phyloP scores from a whole-genome alignment of 106 monocot species.

The Acanthochlamys bracteata region DNA sequence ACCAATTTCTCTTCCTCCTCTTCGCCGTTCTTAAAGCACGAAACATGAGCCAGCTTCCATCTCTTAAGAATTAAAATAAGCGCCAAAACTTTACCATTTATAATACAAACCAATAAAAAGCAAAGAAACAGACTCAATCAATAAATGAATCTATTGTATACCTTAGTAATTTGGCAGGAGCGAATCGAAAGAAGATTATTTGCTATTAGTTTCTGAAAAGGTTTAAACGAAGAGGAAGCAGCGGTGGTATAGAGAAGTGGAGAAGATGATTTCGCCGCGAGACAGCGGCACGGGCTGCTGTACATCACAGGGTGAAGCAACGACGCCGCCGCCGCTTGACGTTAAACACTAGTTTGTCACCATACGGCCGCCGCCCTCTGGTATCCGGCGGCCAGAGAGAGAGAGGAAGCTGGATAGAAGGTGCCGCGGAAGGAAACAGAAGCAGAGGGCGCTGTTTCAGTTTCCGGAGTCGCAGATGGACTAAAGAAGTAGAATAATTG shows the following conservation, averaged over 20 bases:
- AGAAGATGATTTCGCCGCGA: not conserved
- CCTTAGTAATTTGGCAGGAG: not conserved
- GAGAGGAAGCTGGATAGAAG: not conserved
- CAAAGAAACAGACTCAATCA: not conserved
- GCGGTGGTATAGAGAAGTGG: not conserved
- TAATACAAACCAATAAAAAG: not conserved
- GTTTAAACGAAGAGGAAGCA: not conserved
- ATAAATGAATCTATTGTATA: not conserved
- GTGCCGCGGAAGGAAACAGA: not conserved
- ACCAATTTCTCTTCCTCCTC: not conserved
- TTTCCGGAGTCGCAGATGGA: no score
- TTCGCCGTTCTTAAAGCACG: constrained; percentile 3
- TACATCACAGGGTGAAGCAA: not conserved
- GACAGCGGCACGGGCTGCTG: constrained; percentile 4
- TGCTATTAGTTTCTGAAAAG: not conserved
- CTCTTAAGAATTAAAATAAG: constrained; percentile 1
- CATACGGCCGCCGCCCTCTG: not conserved
- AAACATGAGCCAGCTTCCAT: constrained; percentile 1
- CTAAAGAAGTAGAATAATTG: no score
- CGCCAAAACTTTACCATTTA: no score
- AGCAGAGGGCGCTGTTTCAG: not conserved
- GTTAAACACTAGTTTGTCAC: no score
- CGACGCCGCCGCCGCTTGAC: no score
- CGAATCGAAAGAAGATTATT: not conserved
- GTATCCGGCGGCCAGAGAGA: not conserved